Percentiles rank a stretch among this genome's conserved stretches.
These are phyloP conservation scores for Plectosphaerella plurivora DNA, from an alignment of 2,329 filamentous ascomycete genomes.

Conservation along the genomic window DNA sequence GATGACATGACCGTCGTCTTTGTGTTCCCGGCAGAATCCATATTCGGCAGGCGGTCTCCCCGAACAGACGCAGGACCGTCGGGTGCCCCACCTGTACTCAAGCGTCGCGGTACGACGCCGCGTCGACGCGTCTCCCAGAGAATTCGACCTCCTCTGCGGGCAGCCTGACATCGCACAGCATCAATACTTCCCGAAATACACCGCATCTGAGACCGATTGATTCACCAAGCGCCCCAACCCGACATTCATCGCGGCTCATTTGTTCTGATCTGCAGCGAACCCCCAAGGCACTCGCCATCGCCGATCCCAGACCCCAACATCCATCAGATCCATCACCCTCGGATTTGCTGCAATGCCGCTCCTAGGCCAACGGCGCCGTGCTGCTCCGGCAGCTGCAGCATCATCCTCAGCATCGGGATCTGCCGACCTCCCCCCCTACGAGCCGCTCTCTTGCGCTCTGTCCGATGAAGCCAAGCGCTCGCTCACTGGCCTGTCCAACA, in stretches of 20 bases:
- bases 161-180: neutral
- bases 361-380: neutral
- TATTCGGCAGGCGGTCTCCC: too few species aligned
- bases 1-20: too few species aligned
- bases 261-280: neutral
- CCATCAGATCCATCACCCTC: neutral
- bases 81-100: neutral
- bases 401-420: slow-evolving; percentile 4
- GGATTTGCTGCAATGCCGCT: neutral
- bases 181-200: neutral
- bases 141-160: neutral
- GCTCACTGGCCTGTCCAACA: slow-evolving; percentile 37
- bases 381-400: neutral
- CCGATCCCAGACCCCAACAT: neutral
- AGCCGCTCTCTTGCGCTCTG: slow-evolving; percentile 43
- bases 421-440: slow-evolving; percentile 42
- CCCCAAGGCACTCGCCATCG: neutral
- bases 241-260: neutral
- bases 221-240: neutral
- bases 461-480: slow-evolving; percentile 29
- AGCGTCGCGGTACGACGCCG: neutral
- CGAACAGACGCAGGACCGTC: too few species aligned
- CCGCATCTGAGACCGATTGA: neutral
- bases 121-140: neutral
- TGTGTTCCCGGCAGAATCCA: too few species aligned